Evolutionary conservation across 163 green algal genomes (phyloP).

Genomic region (Botryococcus braunii): DNA sequence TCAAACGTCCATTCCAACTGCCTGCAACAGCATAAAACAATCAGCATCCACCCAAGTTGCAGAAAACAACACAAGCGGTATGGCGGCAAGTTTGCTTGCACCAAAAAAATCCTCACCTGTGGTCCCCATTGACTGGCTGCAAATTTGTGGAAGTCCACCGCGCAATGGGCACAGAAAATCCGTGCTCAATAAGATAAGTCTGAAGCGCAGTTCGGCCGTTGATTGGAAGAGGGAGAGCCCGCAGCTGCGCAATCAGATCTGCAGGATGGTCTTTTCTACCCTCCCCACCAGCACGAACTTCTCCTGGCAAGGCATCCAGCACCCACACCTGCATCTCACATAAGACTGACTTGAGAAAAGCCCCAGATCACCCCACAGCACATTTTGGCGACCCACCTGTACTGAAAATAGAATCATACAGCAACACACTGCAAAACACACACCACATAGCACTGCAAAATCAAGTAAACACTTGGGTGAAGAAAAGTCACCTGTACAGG

Average conservation of each 20-base stretch:
- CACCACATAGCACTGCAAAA: too few species aligned
- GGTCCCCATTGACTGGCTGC: constrained; percentile 20
- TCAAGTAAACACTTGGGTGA: too few species aligned
- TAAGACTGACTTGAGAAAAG: too few species aligned
- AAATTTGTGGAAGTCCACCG: constrained; percentile 80
- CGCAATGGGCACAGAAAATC: constrained; percentile 56
- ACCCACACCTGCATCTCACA: constrained; percentile 71
- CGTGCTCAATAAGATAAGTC: constrained; percentile 35
- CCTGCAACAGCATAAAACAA: constrained; percentile 8
- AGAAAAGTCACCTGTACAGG: constrained; percentile 63
- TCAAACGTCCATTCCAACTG: constrained; percentile 72
- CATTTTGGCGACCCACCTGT: too few species aligned
- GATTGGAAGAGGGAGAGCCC: constrained; percentile 55
- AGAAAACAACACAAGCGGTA: too few species aligned
- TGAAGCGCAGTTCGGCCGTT: constrained; percentile 48
- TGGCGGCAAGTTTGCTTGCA: too few species aligned
- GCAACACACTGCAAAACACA: too few species aligned
- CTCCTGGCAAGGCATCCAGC: constrained; percentile 74
- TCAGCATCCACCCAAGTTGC: background rate
- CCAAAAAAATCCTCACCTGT: constrained; percentile 4
- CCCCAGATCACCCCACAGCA: too few species aligned
- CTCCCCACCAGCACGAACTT: constrained; percentile 40
- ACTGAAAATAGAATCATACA: too few species aligned
- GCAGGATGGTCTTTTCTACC: constrained; percentile 59
- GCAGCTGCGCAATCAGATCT: constrained; percentile 64